Evolutionary conservation across 805 yeast genomes (phyloP), one percentile per base, ranked within the genome.

Genomic region (Saturnispora saitoi): DNA sequence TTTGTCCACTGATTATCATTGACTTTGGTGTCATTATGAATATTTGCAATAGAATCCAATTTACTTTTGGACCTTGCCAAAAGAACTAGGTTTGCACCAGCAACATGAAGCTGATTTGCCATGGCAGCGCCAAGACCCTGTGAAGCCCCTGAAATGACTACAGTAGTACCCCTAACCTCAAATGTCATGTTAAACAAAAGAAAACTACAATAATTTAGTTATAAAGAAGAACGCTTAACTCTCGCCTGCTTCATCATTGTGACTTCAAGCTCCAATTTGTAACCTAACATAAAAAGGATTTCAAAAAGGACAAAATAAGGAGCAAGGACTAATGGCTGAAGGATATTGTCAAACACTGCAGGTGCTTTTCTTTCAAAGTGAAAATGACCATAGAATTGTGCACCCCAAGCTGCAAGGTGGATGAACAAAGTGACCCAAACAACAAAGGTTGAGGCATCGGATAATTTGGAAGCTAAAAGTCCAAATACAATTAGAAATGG

Each of bases 81-180:
- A 17, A 93, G 65, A 1, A 84, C 68, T 1, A 90, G 86, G 47
- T 77, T 73, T 32, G 89, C 84, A 3, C 83, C 81, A 17, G 61
- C 56, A 3, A 45, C n/a, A 22, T 55, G 59, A 2, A 70, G 51
- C 48, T 75, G 71, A 38, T 69, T 68, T 0, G 95, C 95, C 49
- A 91, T 64, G 34, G 83, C 86, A 3, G 80, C 80, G 0, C 99
- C 99, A 1, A 91, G 70, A 0, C 99, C 99, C 60, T 91, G 99
- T 0, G 96, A 88, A 0, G 88, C 98, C 3, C 99, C 99, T 0
- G 95, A 78, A n/a, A 91, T 73, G 15, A 91, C 73, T 3, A 83
- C 89, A 1, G 76, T 61, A 59, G 75, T 76, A 26, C 75, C 75
- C 45, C 72, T 68, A 10, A 76, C 69, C 12, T 48, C 51, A 32